These are phyloP conservation scores for Leishmania aethiopica DNA, from an alignment of 208 protist species.

Conservation along the genomic window DNA sequence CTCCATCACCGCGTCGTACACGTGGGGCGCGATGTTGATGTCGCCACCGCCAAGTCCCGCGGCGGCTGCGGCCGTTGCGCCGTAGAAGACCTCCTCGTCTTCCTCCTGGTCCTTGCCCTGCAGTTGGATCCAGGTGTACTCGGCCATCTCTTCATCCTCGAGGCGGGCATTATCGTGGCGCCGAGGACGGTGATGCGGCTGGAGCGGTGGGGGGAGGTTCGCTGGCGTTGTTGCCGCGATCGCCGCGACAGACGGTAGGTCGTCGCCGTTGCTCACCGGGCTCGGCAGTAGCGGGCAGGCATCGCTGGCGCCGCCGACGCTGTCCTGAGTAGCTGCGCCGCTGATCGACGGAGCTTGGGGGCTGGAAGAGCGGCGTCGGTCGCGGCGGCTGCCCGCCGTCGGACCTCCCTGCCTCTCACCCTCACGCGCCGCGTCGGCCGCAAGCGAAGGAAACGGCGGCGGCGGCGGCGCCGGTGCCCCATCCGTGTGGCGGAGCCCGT, in stretches of 20 bases:
- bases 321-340: not conserved
- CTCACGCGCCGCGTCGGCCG: not conserved
- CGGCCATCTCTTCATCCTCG: conserved; percentile 16
- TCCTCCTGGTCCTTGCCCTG: conserved; percentile 34
- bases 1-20: conserved; percentile 39
- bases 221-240: not conserved
- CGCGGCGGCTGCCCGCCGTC: not conserved
- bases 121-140: conserved; percentile 29
- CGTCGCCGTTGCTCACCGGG: not conserved
- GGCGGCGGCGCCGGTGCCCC: not conserved
- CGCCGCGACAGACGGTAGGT: not conserved
- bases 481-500: not conserved
- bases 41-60: conserved; percentile 26
- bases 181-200: not conserved
- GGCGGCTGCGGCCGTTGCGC: conserved; percentile 23
- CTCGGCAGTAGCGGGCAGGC: not conserved
- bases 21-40: conserved; percentile 34
- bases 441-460: not conserved
- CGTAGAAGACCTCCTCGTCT: conserved; percentile 46
- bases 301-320: not conserved
- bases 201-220: not conserved
- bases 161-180: not conserved
- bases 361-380: not conserved
- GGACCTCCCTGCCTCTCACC: not conserved
- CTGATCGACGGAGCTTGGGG: not conserved